Base-by-base conservation (phyloP, 2,329 filamentous ascomycete genomes). In the Aspergillus cejpii region DNA sequence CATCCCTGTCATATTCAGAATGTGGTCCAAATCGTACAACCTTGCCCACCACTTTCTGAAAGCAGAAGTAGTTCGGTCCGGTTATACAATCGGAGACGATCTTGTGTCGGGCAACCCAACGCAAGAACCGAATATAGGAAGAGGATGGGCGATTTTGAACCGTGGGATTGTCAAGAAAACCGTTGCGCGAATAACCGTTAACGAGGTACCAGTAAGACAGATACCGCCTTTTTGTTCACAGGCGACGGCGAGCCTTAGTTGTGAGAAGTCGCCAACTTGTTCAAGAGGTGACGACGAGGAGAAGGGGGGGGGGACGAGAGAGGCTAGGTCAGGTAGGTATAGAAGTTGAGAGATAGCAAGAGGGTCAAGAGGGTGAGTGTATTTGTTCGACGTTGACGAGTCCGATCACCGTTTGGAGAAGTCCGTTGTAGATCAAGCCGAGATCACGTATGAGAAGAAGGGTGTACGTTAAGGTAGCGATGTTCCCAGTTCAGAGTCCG, bases 1-100 rank as follows among this genome's bases (percentile, higher is more conserved):
- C 62, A 69, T 67, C 56, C 61, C 63, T 63, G 67, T 59, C 64
- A 69, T 69, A 62, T 68, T 63, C 62, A 58, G 48, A 51, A 52
- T 44, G 47, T 47, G 54, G 53, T 55, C 48, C 51, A 55, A 34
- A 49, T 56, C 53, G 55, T 56, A 36, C 48, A 45, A 56, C 54
- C 43, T 42, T 4, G 40, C 24, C 42, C 33, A 48, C 31, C 43
- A 49, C 45, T 39, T 42, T 47, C 34, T 47, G 44, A 51, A 49
- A 39, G 41, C 29, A 41, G 43, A 41, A 49, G 47, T 46, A 44
- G 41, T 45, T 54, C 41, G 50, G 39, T 52, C 48, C 5, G 47
- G 47, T 44, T 42, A 49, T 50, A 37, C 40, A 43, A 44, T 31
- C 29, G 17, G 42, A 26, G 42, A 47, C 33, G 40, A 26, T 39